Conservation (phyloP, 768 basidiomycete genomes). For the Collybiopsis luxurians region DNA sequence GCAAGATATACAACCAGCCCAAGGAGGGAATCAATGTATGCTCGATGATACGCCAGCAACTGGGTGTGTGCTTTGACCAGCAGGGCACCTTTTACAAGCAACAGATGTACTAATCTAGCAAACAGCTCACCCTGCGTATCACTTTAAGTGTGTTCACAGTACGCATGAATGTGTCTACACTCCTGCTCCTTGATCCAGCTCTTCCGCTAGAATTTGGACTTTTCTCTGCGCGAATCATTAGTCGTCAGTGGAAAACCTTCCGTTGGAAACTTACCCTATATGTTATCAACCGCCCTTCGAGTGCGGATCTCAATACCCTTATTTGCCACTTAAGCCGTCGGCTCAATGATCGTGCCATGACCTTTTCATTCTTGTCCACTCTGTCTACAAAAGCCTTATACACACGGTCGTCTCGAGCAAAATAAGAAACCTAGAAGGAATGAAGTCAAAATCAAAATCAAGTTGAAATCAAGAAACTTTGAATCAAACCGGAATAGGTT, state of each 20-base stretch:
- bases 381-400: constrained; percentile 66
- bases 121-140: no score
- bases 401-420: constrained; percentile 89
- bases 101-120: background rate
- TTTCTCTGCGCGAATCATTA: constrained; percentile 43
- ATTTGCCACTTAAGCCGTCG: constrained; percentile 72
- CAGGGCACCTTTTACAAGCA: constrained; percentile 81
- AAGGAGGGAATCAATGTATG: constrained; percentile 39
- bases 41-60: constrained; percentile 76
- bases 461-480: constrained; percentile 4
- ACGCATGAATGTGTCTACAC: constrained; percentile 25
- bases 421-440: constrained; percentile 71
- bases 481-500: constrained; percentile 66
- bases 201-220: constrained; percentile 56
- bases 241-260: background rate
- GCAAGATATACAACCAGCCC: background rate
- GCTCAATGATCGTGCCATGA: constrained; percentile 46
- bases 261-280: constrained; percentile 51
- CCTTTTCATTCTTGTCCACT: constrained; percentile 38
- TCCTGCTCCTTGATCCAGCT: constrained; percentile 64
- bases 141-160: no score
- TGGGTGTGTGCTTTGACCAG: constrained; percentile 58
- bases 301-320: constrained; percentile 53
- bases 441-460: background rate
- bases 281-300: constrained; percentile 65